These are phyloP conservation scores for Umbelopsis isabellina DNA, from an alignment of 192 early-diverging fungal genomes.

Conservation along the genomic window DNA sequence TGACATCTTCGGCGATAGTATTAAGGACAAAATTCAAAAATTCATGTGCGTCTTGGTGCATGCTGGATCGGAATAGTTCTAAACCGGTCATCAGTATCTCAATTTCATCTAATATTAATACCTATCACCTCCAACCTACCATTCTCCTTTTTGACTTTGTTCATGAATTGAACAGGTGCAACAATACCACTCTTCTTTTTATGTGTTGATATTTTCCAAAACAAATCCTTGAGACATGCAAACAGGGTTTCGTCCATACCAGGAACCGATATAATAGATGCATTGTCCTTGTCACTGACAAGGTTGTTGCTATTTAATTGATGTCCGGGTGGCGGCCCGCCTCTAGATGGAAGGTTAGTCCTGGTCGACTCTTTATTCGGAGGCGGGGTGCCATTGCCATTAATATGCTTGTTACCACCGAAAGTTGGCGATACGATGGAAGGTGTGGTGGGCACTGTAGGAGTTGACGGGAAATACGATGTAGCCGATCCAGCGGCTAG, in stretches of 20 bases:
- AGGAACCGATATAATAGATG: constrained; percentile 24
- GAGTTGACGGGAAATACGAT: constrained; percentile 16
- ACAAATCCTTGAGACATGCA: constrained; percentile 83
- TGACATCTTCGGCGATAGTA: constrained; percentile 86
- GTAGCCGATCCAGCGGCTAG: constrained; percentile 26
- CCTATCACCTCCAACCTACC: constrained; percentile 50
- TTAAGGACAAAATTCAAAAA: constrained; percentile 95
- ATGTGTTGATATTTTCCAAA: constrained; percentile 79
- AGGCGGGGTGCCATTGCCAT: constrained; percentile 7
- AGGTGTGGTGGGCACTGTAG: constrained; percentile 5
- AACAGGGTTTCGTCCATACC: constrained; percentile 84
- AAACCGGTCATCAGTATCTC: background rate
- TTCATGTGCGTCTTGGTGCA: constrained; percentile 99
- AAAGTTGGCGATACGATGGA: constrained; percentile 12
- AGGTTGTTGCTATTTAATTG: background rate
- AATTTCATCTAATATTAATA: background rate
- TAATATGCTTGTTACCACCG: background rate
- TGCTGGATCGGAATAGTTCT: constrained; percentile 91
- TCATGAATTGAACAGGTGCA: constrained; percentile 83
- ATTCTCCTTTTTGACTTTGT: constrained; percentile 92
- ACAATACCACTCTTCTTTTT: constrained; percentile 84
- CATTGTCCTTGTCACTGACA: background rate
- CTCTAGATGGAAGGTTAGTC: constrained; percentile 14
- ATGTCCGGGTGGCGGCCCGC: constrained; percentile 9
- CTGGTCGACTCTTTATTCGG: background rate